These are phyloP conservation scores for Westerdykella sp. DNA, from an alignment of 2,329 filamentous ascomycete genomes.

Conservation along the genomic window DNA sequence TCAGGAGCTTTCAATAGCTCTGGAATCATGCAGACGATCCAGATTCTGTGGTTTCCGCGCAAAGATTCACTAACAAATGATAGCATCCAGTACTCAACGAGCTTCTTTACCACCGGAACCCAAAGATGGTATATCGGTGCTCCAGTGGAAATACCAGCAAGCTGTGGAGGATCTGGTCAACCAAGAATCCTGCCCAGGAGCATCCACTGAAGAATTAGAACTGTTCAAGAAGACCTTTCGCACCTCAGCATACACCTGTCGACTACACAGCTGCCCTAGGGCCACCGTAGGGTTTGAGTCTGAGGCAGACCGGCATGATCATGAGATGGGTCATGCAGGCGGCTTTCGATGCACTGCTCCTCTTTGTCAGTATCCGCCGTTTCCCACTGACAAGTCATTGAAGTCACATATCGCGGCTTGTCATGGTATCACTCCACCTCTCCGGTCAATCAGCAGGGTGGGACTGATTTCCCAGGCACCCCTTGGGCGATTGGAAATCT, in stretches of 20 bases:
- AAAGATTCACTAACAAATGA: no score
- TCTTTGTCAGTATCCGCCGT: slow-evolving; percentile 6
- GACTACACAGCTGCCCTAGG: slow-evolving; percentile 7
- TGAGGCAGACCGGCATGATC: slow-evolving; percentile 4
- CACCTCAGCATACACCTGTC: slow-evolving; percentile 10
- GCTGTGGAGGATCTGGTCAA: slow-evolving; percentile 5
- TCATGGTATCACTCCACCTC: not conserved
- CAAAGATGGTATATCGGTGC: no score
- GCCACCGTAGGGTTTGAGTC: slow-evolving; percentile 11
- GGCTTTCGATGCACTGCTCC: slow-evolving; percentile 6
- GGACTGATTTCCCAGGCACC: no score
- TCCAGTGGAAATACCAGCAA: slow-evolving; percentile 5
- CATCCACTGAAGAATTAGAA: slow-evolving; percentile 9
- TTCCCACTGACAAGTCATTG: slow-evolving; percentile 1
- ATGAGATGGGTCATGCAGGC: slow-evolving; percentile 8
- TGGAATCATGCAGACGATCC: no score
- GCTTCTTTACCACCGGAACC: no score
- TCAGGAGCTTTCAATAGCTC: no score
- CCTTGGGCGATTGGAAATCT: no score
- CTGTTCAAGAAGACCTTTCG: slow-evolving; percentile 9
- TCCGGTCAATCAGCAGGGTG: slow-evolving; percentile 1
- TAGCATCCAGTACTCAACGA: no score
- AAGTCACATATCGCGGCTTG: slow-evolving; percentile 1
- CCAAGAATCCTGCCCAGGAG: slow-evolving; percentile 7
- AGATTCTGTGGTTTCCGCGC: no score